A percentile compares a stretch with the other conserved stretches of the same genome.
Conservation (phyloP, 2,329 filamentous ascomycete species). For the Aspergillus chevalieri region DNA sequence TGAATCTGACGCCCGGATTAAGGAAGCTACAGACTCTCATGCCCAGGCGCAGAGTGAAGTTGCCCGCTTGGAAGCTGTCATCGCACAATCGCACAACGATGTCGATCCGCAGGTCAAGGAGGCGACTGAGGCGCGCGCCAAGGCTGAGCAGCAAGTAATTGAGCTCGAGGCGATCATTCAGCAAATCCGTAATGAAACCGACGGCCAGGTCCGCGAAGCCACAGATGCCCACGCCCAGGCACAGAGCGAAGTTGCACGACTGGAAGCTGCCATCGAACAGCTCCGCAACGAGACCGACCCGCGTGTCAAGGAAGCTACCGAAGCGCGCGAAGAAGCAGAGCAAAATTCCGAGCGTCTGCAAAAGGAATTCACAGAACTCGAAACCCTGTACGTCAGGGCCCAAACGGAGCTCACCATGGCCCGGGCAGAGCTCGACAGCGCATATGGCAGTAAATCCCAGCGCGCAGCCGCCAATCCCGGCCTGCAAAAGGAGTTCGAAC, state of each 20-base stretch:
- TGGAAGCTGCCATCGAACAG: slow-evolving; percentile 24
- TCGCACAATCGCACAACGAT: slow-evolving; percentile 29
- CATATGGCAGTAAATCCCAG: slow-evolving; percentile 72
- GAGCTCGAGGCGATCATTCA: slow-evolving; percentile 22
- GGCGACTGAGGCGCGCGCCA: slow-evolving; percentile 19
- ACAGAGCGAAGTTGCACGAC: slow-evolving; percentile 14
- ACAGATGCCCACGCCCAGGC: slow-evolving; percentile 12
- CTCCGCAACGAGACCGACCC: slow-evolving; percentile 28
- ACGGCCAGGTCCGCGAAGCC: slow-evolving; percentile 16
- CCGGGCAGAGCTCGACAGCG: slow-evolving; percentile 83
- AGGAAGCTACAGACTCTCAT: slow-evolving; percentile 15
- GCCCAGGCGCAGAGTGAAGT: slow-evolving; percentile 20
- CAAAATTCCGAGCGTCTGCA: slow-evolving; percentile 38
- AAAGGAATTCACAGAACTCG: slow-evolving; percentile 49
- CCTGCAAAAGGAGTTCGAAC: slow-evolving; percentile 56
- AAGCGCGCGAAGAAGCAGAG: slow-evolving; percentile 28
- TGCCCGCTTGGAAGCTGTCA: slow-evolving; percentile 20
- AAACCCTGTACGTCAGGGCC: slow-evolving; percentile 59
- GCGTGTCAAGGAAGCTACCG: slow-evolving; percentile 22
- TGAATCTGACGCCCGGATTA: slow-evolving; percentile 8
- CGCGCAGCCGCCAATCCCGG: slow-evolving; percentile 55
- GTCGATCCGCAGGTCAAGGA: slow-evolving; percentile 12
- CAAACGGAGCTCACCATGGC: slow-evolving; percentile 83
- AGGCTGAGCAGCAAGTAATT: slow-evolving; percentile 21
- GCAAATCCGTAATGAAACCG: slow-evolving; percentile 17